These are phyloP conservation scores for Ceratopteris richardii DNA, from an alignment of 75 land plant species.

Conservation along the genomic window DNA sequence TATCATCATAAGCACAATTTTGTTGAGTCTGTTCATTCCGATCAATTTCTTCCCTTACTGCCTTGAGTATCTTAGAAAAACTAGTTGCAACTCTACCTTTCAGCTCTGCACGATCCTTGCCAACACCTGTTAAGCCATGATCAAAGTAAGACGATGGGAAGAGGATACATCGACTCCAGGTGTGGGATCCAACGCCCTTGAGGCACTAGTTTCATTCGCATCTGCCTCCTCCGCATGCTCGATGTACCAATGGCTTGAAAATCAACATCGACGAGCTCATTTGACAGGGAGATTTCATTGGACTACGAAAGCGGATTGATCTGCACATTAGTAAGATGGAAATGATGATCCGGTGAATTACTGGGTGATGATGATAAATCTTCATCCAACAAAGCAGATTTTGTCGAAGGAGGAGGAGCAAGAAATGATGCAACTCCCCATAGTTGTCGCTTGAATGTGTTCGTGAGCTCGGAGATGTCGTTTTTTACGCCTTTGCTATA, in stretches of 20 bases:
- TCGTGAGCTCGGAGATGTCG: conserved; percentile 69
- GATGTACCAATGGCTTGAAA: no score
- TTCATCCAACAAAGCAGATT: not conserved
- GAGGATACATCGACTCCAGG: no score
- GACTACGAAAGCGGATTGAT: not conserved
- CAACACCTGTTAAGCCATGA: no score
- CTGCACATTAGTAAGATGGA: not conserved
- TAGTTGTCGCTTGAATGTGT: conserved; percentile 64
- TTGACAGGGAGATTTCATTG: not conserved
- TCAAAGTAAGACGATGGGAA: no score
- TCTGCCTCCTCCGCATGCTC: no score
- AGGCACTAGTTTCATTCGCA: no score
- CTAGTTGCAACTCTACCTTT: conserved; percentile 48
- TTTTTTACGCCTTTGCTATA: conserved; percentile 61
- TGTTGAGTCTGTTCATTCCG: not conserved
- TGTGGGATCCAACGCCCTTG: not conserved
- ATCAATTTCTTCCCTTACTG: conserved; percentile 16
- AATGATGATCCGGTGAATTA: no score
- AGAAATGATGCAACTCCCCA: conserved; percentile 94
- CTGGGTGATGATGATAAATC: no score
- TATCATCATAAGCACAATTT: not conserved
- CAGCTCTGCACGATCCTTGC: conserved; percentile 64
- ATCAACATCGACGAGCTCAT: no score
- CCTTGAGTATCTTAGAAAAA: no score
- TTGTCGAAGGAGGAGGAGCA: conserved; percentile 61